Base-by-base conservation (phyloP, 1,139 yeast genomes). In the Taiozyma sp. region DNA sequence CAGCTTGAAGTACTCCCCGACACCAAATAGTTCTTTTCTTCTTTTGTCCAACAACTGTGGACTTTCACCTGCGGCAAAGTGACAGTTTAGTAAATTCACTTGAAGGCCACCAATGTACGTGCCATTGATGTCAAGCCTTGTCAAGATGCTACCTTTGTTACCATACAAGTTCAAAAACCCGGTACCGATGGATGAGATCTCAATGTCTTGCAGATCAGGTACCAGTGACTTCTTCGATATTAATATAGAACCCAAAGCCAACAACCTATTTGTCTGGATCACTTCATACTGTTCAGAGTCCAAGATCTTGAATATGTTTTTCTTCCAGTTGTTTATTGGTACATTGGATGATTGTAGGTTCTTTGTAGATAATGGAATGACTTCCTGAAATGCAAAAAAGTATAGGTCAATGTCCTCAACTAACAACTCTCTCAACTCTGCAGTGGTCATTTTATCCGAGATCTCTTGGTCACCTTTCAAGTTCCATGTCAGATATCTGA, bases 41-140 rank as follows among this genome's bases (percentile, higher is more conserved):
- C 78, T 62, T 52, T 72, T 68, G 28, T 64, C 66, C 30, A 68
- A 53, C 34, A 72, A 69, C n/a, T 69, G 61, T 0, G 73, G 75
- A 8, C 84, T 83, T 59, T 84, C 89, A 48, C 83, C 85, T 3
- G 93, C 91, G 4, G 85, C 76, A 47, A 88, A 70, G 66, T 88
- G 96, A 51, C 86, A 80, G 57, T 79, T 77, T 19, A 81, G 76
- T 57, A 85, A 68, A 2, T 78, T 73, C 48, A 84, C 57, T 42
- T 80, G 77, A 3, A 76, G 61, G 10, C 81, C 82, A 2, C 69
- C 65, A 9, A n/a, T 24, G 14, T 44, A 46, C 6, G 44, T 43
- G 19, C 30, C 22, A 22, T 53, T 51, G 30, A 67, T 51, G 47
- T 58, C 62, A 50, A 72, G 65, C 19, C 58, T 64, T 19, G 76